Evolutionary conservation across 495 filamentous ascomycete genomes (phyloP), one percentile per base, ranked within the genome.

Genomic region (Aspergillus taichungensis): DNA sequence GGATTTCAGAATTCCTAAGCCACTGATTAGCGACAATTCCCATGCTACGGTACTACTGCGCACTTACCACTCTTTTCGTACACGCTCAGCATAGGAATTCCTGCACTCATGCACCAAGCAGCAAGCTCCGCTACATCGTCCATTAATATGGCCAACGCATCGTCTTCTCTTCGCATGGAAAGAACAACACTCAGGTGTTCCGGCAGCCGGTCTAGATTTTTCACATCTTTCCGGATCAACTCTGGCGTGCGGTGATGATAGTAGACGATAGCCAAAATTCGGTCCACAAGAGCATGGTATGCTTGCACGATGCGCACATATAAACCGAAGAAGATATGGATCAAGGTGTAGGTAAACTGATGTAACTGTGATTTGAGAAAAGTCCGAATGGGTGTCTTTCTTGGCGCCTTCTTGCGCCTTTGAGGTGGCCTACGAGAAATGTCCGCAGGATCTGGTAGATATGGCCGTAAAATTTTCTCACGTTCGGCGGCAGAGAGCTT

Each of bases 211-310:
- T 67, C 74, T 44, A 91, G 69, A 2, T 68, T 73, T 53, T 77
- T 83, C n/a, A 96, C 85, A 70, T 98, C 92, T 48, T 83, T 78
- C 52, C 79, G 76, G 51, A 99, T 94, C 46, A 94, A 72, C 67
- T 94, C 87, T 12, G 92, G 92, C 1, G 89, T 91, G 36, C 85
- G 82, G 64, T 97, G 90, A 62, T 97, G 94, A 66, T 99, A 86
- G 56, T 88, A 85, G 18, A 89, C 72, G 48, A 97, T 71, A 8
- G 88, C 82, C 51, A 88, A 73, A 43, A 89, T 63, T 27, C 82
- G 81, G 58, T 89, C 80, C 37, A 79, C 65, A 31, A 92, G 71
- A 18, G 79, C 79, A 63, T 90, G 85, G 58, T 86, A 94, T 31
- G 79, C 77, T 55, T 84, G 80, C 31, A 90, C 77, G 37, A 89